Evolutionary conservation across 768 basidiomycete genomes (phyloP).

Genomic region (Cystofilobasidium ferigula): DNA sequence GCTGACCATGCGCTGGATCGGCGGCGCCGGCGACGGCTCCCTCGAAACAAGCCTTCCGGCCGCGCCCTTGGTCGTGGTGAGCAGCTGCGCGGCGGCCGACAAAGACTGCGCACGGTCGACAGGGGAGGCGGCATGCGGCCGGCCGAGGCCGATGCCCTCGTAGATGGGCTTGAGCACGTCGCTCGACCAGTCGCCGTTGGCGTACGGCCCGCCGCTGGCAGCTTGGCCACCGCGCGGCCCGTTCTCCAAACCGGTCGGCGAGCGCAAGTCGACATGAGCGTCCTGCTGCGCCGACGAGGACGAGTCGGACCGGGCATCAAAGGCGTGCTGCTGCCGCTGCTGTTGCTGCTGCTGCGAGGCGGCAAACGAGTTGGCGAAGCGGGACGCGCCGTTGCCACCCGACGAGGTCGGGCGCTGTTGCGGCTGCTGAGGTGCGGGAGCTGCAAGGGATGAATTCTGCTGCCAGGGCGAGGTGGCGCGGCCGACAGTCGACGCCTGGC

Average conservation of each 20-base stretch:
- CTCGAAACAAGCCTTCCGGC: neutral
- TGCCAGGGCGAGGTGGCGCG: neutral
- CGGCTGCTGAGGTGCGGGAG: neutral
- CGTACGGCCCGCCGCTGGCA: neutral
- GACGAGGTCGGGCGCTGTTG: neutral
- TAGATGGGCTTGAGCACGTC: constrained; percentile 42
- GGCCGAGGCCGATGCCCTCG: constrained; percentile 76
- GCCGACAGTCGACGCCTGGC: neutral
- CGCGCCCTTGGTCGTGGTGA: no score
- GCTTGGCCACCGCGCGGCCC: neutral
- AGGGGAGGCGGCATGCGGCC: constrained; percentile 46
- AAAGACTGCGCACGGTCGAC: constrained; percentile 2
- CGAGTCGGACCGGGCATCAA: constrained; percentile 12
- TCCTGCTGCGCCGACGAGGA: neutral
- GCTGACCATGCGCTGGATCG: neutral
- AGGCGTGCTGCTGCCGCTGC: neutral
- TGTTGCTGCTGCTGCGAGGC: neutral
- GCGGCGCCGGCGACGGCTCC: neutral
- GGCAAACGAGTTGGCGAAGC: neutral
- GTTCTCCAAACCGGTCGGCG: neutral
- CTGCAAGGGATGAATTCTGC: neutral
- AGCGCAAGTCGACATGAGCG: neutral
- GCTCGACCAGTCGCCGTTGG: neutral
- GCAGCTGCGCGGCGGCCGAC: neutral
- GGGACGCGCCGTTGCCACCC: neutral